Evolutionary conservation across 1,284 basidiomycete genomes (phyloP).

Genomic region (Pisolithus thermaeus): DNA sequence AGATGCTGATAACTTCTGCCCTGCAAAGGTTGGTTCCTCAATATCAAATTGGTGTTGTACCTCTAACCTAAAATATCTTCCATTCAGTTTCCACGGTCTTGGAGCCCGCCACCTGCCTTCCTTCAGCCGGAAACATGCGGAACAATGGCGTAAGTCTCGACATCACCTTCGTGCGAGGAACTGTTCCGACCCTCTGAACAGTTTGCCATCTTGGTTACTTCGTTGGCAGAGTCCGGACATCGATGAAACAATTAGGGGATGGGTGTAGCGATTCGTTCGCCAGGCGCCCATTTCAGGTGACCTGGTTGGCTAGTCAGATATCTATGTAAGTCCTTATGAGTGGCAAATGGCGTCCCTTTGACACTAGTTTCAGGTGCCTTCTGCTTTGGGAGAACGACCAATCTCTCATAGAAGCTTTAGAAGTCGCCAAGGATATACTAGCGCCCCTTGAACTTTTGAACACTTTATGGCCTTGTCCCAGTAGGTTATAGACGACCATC

Average conservation of each 20-base stretch:
- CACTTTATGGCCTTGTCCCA: constrained; percentile 62
- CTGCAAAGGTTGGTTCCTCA: constrained; percentile 52
- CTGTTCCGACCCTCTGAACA: constrained; percentile 22
- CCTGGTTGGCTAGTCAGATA: constrained; percentile 67
- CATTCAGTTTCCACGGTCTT: constrained; percentile 41
- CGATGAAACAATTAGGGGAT: constrained; percentile 44
- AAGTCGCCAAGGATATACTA: constrained; percentile 61
- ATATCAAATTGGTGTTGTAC: background rate
- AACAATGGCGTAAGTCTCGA: constrained; percentile 66
- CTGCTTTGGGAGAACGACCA: constrained; percentile 61
- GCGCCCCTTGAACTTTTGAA: constrained; percentile 60
- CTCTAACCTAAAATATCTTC: background rate
- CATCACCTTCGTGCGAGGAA: constrained; percentile 3
- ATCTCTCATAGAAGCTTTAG: constrained; percentile 51
- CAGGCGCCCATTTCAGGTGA: constrained; percentile 60
- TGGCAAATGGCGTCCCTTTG: constrained; percentile 3
- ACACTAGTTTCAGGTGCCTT: constrained; percentile 44
- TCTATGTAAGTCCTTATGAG: constrained; percentile 40
- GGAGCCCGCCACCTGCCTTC: constrained; percentile 28
- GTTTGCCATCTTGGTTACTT: constrained; percentile 61
- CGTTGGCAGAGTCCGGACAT: constrained; percentile 46
- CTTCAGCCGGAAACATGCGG: constrained; percentile 61
- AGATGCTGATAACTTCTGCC: constrained; percentile 60
- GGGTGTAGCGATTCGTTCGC: constrained; percentile 48
- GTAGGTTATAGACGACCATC: constrained; percentile 34